Evolutionary conservation across 768 basidiomycete species (phyloP).

Genomic region (Serendipita indica): DNA sequence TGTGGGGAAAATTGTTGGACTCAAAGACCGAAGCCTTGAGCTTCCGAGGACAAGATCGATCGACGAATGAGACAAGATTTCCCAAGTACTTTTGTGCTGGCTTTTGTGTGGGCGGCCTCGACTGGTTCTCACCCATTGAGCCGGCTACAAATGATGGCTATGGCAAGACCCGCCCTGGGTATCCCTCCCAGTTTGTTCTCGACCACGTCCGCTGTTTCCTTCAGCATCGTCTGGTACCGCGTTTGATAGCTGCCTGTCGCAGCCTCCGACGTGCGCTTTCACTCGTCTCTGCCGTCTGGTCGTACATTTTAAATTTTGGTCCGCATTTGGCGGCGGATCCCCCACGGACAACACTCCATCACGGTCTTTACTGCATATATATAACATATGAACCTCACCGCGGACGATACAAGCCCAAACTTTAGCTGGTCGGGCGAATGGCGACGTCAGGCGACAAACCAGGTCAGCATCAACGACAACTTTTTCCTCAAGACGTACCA

Average conservation of each 20-base stretch:
- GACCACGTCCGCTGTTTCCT: not conserved
- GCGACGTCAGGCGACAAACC: not conserved
- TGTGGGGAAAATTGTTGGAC: no score
- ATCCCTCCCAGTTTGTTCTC: not conserved
- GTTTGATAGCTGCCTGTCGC: not conserved
- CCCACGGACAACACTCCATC: not conserved
- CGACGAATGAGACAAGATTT: not conserved
- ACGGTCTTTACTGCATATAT: not conserved
- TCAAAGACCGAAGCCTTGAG: no score
- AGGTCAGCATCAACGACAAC: not conserved
- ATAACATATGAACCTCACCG: conserved; percentile 2
- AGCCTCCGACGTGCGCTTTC: not conserved
- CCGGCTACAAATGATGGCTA: not conserved
- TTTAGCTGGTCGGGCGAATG: conserved; percentile 4
- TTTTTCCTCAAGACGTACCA: conserved; percentile 4
- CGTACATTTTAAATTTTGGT: no score
- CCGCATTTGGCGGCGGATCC: not conserved
- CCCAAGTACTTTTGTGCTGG: not conserved
- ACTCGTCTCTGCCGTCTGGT: not conserved
- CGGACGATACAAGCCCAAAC: conserved; percentile 7
- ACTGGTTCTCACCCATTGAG: not conserved
- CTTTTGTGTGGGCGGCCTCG: not conserved
- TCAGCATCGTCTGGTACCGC: not conserved
- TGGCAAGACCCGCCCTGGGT: not conserved
- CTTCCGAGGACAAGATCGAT: no score